These are phyloP conservation scores for Gossypium thurberi DNA, from an alignment of 345 rosid genomes.

Conservation along the genomic window DNA sequence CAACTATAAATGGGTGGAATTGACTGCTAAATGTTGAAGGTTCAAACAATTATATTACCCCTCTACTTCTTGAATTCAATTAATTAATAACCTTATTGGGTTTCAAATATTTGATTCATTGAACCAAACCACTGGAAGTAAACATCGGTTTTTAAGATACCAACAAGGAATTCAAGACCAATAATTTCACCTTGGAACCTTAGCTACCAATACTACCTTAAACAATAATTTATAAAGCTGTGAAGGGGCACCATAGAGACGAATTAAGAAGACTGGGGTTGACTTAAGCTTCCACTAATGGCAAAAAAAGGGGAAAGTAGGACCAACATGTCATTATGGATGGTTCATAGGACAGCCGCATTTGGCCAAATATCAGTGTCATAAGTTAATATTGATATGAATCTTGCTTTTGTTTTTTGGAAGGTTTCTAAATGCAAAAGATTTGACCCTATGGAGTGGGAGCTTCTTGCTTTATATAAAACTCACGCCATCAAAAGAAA, in stretches of 20 bases:
- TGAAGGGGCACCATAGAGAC: background rate
- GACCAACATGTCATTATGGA: background rate
- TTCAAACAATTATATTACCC: too few relatives aligned
- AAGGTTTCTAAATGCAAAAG: background rate
- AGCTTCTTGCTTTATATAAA: background rate
- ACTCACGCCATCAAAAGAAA: background rate
- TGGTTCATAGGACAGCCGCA: slow-evolving; percentile 4
- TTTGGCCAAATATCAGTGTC: slow-evolving; percentile 7
- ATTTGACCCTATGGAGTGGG: background rate
- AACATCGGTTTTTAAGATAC: too few relatives aligned
- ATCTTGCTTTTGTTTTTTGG: slow-evolving; percentile 3
- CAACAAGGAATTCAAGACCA: too few relatives aligned
- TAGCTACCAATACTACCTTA: too few relatives aligned
- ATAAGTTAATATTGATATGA: slow-evolving; percentile 2
- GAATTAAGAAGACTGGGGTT: background rate
- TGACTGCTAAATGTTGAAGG: background rate
- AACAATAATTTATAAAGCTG: background rate
- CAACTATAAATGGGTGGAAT: background rate
- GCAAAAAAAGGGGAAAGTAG: background rate
- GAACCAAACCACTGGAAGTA: background rate
- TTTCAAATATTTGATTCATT: background rate
- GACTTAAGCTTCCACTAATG: background rate
- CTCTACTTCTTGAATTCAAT: too few relatives aligned
- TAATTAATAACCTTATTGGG: too few relatives aligned
- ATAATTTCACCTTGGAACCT: background rate